Base-by-base conservation (phyloP, 2,329 filamentous ascomycete genomes). In the Botrytis tulipae region DNA sequence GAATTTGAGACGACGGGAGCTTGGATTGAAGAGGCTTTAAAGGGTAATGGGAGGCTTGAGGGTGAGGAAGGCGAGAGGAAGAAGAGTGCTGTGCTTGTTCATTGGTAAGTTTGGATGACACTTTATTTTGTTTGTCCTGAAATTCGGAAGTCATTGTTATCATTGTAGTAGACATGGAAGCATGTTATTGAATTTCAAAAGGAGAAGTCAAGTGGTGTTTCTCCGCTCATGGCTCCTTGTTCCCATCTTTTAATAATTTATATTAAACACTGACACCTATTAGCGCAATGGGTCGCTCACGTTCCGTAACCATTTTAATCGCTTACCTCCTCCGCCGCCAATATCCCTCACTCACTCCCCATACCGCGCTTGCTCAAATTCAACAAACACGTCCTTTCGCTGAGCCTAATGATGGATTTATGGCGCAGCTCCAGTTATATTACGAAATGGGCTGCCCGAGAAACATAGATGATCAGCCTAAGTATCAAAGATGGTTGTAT, bases 231-330 rank as follows among this genome's bases (percentile, higher is more conserved):
- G 14, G 62, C 25, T 44, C n/a, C 20, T 16, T 12, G 2, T 9
- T 46, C 40, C 25, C n/a, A 46, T 63, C 12, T 70, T 70, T 54
- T 9, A 35, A 44, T 25, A 10, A 18, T 51, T 51, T 54, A 37
- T 46, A 25, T 48, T 8, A 72, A 57, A 32, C 9, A 51, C 73
- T 78, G 73, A 78, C 62, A 71, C 8, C 63, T 76, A 74, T 69
- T 83, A 97, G 96, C 86, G 95, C 94, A 35, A 97, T 97, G 90
- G 96, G 96, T 71, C 97, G 97, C 84, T 98, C 95, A 48, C 93
- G 96, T 74, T 98, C 95, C 66, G 93, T 95, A 77, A 91, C 94
- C 46, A 89, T 93, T 77, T 88, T 93, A 72, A 88, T 97, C 73
- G 95, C 96, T 75, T 98, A 95, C 82, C 86, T 98, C 69, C 91